Evolutionary conservation across 2,329 filamentous ascomycete genomes (phyloP), one percentile per base, ranked within the genome.

Genomic region (Diaporthe vexans): DNA sequence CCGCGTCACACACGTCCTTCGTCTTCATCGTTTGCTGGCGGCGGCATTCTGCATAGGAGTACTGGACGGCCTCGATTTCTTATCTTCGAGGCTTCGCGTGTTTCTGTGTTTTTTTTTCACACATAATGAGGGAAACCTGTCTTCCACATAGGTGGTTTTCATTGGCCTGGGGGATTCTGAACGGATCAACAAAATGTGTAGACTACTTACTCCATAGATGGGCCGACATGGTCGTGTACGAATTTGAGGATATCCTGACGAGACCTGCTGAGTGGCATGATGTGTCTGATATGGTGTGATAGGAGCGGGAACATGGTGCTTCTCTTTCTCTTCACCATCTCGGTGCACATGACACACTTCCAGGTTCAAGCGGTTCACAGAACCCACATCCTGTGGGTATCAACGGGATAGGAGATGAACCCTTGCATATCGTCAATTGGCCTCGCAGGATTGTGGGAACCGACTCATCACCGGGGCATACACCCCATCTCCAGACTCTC

Each of bases 11-110:
- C 40, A 61, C 17, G 33, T 43, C 24, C 21, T 35, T 35, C 35
- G 24, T 46, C 21, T 26, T 35, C 35, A 48, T 63, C 52, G 43
- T 37, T 54, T 43, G 46, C 52, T 40, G 61, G 71, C 40, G 54
- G 63, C 63, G 72, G 65, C 72, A 73, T 73, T 73, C 52, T 71
- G 54, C 56, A 73, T n/a, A 46, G 72, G 72, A 71, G 72, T 73
- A 73, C 65, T 61, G 72, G 57, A 71, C 24, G 57, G 56, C 35
- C 54, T 40, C 40, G 11, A 29, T 37, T 4, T 51, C 4, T 15
- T 43, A 3, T 43, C 7, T 19, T 19, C 2, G 52, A 46, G 63
- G 46, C 63, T 29, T 40, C 21, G 33, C 63, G 37, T 54, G 37
- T 19, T 54, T 61, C n/a, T n/a, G n/a, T n/a, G n/a, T n/a, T 29